A percentile compares a stretch with the other conserved stretches of the same genome.
Conservation (phyloP, 441 rosid genomes). For the Metrosideros polymorpha region DNA sequence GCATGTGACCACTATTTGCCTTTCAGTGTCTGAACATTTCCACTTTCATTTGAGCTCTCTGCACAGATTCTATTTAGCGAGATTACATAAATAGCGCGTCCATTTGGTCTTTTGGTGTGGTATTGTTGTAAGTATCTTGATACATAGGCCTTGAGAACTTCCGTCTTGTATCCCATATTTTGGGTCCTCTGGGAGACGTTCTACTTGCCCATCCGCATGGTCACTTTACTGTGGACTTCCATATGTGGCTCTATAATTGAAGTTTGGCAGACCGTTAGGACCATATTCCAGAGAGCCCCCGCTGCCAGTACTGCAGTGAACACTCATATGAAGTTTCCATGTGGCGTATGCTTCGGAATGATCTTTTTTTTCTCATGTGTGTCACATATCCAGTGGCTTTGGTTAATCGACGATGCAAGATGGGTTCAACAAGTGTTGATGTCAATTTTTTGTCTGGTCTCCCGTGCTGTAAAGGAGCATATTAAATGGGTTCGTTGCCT, state of each 20-base stretch:
- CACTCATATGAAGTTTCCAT: constrained; percentile 58
- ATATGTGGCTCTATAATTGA: constrained; percentile 33
- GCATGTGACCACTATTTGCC: neutral
- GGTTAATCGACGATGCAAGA: neutral
- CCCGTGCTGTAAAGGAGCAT: constrained; percentile 87
- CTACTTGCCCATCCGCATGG: constrained; percentile 57
- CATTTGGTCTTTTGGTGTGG: neutral
- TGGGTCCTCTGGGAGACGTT: constrained; percentile 63
- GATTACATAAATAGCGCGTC: neutral
- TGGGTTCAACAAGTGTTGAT: neutral
- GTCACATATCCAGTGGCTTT: neutral
- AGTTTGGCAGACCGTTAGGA: constrained; percentile 40
- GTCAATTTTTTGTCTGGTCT: constrained; percentile 42
- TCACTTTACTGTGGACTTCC: constrained; percentile 33
- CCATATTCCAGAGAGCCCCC: constrained; percentile 47
- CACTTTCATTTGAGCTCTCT: neutral
- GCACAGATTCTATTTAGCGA: neutral
- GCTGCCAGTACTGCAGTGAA: constrained; percentile 48
- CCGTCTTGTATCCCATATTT: constrained; percentile 47
- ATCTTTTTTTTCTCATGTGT: constrained; percentile 91
- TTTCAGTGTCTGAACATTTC: neutral
- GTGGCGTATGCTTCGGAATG: constrained; percentile 94
- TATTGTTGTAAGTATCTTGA: neutral
- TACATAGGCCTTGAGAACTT: constrained; percentile 4
- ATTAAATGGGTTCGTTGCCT: constrained; percentile 77